These are phyloP conservation scores for Stachybotrys chlorohalonatus DNA, from an alignment of 2,329 filamentous ascomycete genomes.

Conservation along the genomic window DNA sequence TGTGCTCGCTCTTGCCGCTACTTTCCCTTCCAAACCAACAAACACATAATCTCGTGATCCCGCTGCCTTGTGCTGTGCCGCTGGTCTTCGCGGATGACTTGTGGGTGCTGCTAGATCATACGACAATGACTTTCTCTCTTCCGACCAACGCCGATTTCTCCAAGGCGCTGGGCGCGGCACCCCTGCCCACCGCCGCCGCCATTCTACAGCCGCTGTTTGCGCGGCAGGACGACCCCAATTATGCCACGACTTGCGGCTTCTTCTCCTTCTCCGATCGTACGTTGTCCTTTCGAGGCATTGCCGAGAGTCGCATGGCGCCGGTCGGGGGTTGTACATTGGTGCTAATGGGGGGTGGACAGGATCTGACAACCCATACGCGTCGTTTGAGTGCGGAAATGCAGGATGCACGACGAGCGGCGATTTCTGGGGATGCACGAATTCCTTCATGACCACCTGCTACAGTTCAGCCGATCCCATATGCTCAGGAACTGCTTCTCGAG, in stretches of 20 bases:
- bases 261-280: neutral
- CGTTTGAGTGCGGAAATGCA: neutral
- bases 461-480: neutral
- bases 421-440: neutral
- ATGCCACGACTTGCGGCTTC: neutral
- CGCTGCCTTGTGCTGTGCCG: too few species aligned
- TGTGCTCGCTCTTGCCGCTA: too few species aligned
- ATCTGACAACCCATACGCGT: neutral
- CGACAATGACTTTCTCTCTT: neutral
- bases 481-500: neutral
- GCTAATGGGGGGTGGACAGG: neutral
- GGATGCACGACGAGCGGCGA: neutral
- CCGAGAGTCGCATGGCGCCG: too few species aligned
- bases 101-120: neutral
- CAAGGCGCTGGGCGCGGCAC: neutral
- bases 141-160: neutral
- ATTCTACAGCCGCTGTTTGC: neutral
- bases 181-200: neutral
- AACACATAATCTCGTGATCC: too few species aligned
- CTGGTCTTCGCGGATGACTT: too few species aligned
- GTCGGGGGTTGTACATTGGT: neutral
- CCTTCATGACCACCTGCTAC: neutral
- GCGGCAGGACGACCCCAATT: neutral
- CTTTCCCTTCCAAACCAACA: too few species aligned
- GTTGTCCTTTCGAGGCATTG: neutral